Evolutionary conservation across 2,329 filamentous ascomycete genomes (phyloP), one percentile per base, ranked within the genome.

Genomic region (Lachnellula occidentalis): DNA sequence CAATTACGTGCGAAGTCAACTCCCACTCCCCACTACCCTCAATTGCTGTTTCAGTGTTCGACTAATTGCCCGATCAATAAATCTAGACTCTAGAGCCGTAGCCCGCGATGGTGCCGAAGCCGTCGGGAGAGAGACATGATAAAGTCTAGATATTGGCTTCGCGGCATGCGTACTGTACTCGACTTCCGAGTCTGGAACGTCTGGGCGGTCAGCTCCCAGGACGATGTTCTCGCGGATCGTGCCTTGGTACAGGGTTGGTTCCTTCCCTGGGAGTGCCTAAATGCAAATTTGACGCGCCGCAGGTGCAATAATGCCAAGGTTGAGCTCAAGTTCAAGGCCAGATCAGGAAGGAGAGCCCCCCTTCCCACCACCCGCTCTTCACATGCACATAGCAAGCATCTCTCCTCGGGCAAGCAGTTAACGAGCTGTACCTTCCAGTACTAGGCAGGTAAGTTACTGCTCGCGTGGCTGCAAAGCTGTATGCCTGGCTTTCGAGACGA

Each of bases 81-180:
- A 31, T 31, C 1, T 31, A 31, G 8, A 31, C 9, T 31, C 27
- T 31, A 31, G 27, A 31, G 27, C 27, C 27, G 27, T n/a, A 88
- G 27, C 94, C 92, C 31, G 95, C 91, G 2, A 92, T 68, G 0
- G 92, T 96, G 66, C 85, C 81, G 74, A 96, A 91, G 15, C 90
- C 91, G 2, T 95, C 90, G 1, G 89, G 90, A n/a, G 17, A 95
- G 76, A 4, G 88, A 92, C 63, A 89, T 76, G 73, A 96, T 91
- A 68, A 95, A 95, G 66, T 95, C 90, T 92, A 91, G 61, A 95
- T 95, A 67, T 95, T 95, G 62, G 91, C 88, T 68, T 96, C 90
- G 55, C 86, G 86, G 76, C 91, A 96, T 1, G 89, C 92, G 65
- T 85, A 81, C 52, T 88, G n/a, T n/a, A n/a, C n/a, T n/a, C 79